Base-by-base conservation (phyloP, 78 protist genomes). In the Dictyostelium firmibasis region DNA sequence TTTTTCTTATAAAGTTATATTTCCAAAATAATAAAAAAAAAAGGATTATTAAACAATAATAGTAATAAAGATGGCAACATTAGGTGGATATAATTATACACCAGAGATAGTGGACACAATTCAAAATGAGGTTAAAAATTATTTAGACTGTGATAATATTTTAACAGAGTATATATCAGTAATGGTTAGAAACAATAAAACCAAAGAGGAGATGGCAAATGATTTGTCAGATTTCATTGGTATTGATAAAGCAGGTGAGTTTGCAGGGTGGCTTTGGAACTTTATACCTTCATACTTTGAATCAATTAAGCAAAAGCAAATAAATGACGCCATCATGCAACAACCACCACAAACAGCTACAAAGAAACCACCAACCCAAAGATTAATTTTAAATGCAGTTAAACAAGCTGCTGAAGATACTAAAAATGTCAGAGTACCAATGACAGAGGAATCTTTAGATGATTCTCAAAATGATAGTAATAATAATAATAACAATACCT, bases 181-280 rank as follows among this genome's bases (percentile, higher is more conserved):
- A n/a, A 81, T 89, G 94, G 81, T 89, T 35, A 89, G 94, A 81
- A 89, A 89, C 35, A 89, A 89, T 84, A 89, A 89, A 69, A 70
- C 86, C 13, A 60, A 89, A 69, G 44, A 69, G 23, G 94, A 89
- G 9, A 69, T 89, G n/a, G 27, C 31, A 27, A 14, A 29, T 27
- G 94, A 89, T 78, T 16, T 89, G 35, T 47, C 83, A 27, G 94
- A 89, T 23, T 89, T 89, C 50, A 14, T 89, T 29, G 62, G 72
- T 79, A 57, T 16, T 10, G 94, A 89, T n/a, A 82, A 82, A 57
- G 31, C 87, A n/a, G 60, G 33, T 38, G 18, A 78, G 31, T 89
- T 89, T 81, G 76, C 72, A 23, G 75, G 57, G 38, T 89, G 94
- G 94, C 50, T 89, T 18, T 89, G 94, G 94, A 77, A 43, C 50